A percentile compares a stretch with the other conserved stretches of the same genome.
These are phyloP conservation scores for Vicia sativa DNA, from an alignment of 306 rosid genomes.

Conservation along the genomic window DNA sequence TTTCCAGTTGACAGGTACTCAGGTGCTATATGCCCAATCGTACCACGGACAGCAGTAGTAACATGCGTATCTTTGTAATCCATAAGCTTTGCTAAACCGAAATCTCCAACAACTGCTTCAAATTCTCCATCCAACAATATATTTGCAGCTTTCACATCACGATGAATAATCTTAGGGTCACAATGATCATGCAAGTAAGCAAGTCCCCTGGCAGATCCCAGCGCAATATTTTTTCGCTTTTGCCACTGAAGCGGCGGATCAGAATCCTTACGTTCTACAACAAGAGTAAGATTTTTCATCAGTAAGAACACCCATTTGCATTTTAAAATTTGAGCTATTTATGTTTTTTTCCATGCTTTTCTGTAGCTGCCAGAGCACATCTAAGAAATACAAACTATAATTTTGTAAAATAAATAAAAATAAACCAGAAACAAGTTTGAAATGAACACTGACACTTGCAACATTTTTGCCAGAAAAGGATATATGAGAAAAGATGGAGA, in stretches of 20 bases:
- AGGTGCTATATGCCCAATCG: constrained; percentile 96
- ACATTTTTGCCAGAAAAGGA: not conserved
- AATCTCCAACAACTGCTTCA: constrained; percentile 96
- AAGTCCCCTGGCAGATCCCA: constrained; percentile 94
- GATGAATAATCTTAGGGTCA: constrained; percentile 94
- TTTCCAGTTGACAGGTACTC: constrained; percentile 96
- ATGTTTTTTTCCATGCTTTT: not conserved
- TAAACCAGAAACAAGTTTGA: not conserved
- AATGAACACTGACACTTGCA: too few relatives aligned
- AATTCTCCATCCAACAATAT: constrained; percentile 91
- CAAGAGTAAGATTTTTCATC: constrained; percentile 8
- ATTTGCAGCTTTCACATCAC: constrained; percentile 96
- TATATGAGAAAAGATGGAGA: not conserved
- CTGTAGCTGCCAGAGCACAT: not conserved
- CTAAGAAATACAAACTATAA: too few relatives aligned
- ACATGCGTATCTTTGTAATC: constrained; percentile 96
- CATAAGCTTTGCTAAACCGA: constrained; percentile 96
- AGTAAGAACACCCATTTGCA: constrained; percentile 14
- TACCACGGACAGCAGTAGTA: constrained; percentile 95
- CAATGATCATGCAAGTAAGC: constrained; percentile 97
- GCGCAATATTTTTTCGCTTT: constrained; percentile 63
- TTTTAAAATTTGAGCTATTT: constrained; percentile 24
- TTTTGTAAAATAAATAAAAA: not conserved
- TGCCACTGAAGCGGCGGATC: constrained; percentile 75
- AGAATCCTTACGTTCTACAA: constrained; percentile 63